A percentile compares a stretch with the other conserved stretches of the same genome.
phyloP scores from a whole-genome alignment of 2,329 filamentous ascomycete species.

The Ophiostoma perfectum region DNA sequence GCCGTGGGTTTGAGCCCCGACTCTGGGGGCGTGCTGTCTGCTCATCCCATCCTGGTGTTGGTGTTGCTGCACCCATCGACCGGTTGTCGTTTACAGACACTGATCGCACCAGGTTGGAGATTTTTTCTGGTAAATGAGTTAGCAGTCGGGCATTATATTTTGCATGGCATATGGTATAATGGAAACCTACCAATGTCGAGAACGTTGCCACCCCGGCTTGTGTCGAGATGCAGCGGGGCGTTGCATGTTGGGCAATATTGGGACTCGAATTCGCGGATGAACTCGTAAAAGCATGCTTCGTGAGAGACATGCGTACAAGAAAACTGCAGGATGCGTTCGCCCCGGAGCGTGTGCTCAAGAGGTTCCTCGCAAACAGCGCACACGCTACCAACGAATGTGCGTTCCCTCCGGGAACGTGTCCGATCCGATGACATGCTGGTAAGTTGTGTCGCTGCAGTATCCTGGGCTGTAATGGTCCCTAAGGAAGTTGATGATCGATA shows the following conservation, averaged over 20 bases:
- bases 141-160: background rate
- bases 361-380: conserved; percentile 97
- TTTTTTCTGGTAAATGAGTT: conserved; percentile 62
- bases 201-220: conserved; percentile 86
- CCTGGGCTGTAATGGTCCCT: conserved; percentile 36
- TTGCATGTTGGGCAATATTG: conserved; percentile 94
- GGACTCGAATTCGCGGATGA: conserved; percentile 88
- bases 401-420: conserved; percentile 73
- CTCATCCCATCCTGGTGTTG: conserved; percentile 60
- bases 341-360: conserved; percentile 86
- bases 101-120: conserved; percentile 86
- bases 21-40: conserved; percentile 53
- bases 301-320: conserved; percentile 96
- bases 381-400: conserved; percentile 91
- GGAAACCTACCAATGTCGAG: conserved; percentile 69
- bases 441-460: conserved; percentile 36
- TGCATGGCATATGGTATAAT: background rate
- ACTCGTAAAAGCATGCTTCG: conserved; percentile 98
- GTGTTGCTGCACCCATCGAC: conserved; percentile 47
- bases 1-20: conserved; percentile 39
- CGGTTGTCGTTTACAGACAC: conserved; percentile 62
- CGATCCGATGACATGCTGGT: conserved; percentile 72
- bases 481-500: conserved; percentile 38
- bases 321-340: conserved; percentile 91
- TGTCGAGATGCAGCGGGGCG: conserved; percentile 84